phyloP scores from a whole-genome alignment of 805 yeast genomes.

The Schizosaccharomyces lindneri region DNA sequence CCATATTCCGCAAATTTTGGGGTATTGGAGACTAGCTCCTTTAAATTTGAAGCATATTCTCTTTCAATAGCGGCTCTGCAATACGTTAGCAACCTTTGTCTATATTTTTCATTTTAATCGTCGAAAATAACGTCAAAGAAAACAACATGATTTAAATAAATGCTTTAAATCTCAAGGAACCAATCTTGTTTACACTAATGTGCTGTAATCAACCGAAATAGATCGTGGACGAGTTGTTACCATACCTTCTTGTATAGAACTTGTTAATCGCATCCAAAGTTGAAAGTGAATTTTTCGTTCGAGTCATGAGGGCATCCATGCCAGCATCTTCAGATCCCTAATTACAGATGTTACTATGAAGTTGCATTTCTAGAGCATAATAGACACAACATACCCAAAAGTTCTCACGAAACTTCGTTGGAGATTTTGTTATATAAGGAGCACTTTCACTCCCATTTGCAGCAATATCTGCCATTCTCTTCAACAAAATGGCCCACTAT shows the following conservation, averaged over 20 bases:
- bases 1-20: constrained; percentile 16
- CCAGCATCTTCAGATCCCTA: constrained; percentile 1
- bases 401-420: constrained; percentile 7
- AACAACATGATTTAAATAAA: background rate
- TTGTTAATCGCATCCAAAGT: constrained; percentile 27
- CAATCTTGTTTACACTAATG: constrained; percentile 16
- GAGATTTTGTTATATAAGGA: background rate
- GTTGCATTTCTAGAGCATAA: background rate
- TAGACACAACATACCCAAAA: constrained; percentile 9
- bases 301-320: constrained; percentile 7
- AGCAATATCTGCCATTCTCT: background rate
- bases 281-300: constrained; percentile 32
- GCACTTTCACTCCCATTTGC: background rate
- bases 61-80: constrained; percentile 34
- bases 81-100: background rate
- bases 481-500: background rate
- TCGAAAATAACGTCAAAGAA: no score
- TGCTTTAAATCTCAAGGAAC: background rate
- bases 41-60: constrained; percentile 27
- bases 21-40: background rate
- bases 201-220: constrained; percentile 6
- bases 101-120: background rate
- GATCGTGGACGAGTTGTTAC: no score
- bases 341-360: background rate
- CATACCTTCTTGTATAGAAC: constrained; percentile 15